Evolutionary conservation across 768 basidiomycete species (phyloP).

Genomic region (Pisolithus sp.): DNA sequence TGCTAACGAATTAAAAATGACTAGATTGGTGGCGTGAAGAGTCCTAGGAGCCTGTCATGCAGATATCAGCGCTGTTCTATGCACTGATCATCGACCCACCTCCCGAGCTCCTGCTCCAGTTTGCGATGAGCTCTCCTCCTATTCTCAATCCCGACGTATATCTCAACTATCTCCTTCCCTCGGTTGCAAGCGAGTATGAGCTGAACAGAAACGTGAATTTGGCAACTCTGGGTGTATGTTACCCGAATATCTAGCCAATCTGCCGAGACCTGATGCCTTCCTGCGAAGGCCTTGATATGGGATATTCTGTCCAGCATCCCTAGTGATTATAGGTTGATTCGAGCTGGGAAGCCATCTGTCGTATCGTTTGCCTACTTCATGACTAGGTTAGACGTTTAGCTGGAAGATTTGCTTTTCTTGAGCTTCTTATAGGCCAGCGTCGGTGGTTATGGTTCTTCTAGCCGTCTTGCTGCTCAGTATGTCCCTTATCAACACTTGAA

Average conservation of each 20-base stretch:
- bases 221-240: constrained; percentile 2
- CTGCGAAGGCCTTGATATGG: constrained; percentile 1
- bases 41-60: no score
- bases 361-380: constrained; percentile 1
- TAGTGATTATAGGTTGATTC: constrained; percentile 1
- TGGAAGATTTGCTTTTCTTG: background rate
- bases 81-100: background rate
- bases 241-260: background rate
- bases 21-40: no score
- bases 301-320: constrained; percentile 3
- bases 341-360: background rate
- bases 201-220: background rate
- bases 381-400: background rate
- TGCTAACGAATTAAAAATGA: no score
- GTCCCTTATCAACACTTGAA: background rate
- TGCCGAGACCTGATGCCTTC: background rate
- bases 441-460: background rate
- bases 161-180: constrained; percentile 4
- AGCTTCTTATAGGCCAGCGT: background rate
- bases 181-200: background rate
- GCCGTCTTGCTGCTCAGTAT: background rate
- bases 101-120: background rate
- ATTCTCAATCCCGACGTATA: constrained; percentile 5
- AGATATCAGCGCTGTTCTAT: background rate
- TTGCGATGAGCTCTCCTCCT: background rate